phyloP scores from a whole-genome alignment of 805 yeast species.

The Hanseniaspora taiwanica region DNA sequence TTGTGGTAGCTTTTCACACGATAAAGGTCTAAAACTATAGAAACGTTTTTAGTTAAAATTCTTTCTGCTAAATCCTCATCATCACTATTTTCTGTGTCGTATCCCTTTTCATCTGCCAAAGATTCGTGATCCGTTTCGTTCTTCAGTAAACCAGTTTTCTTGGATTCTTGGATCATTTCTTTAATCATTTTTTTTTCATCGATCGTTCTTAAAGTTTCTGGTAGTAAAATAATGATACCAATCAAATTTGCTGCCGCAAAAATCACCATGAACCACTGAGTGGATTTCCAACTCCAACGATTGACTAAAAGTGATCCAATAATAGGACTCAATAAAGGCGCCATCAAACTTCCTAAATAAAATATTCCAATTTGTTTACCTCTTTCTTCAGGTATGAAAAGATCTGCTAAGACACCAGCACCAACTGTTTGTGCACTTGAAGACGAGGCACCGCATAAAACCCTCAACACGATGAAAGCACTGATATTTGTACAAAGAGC shows the following conservation, averaged over 20 bases:
- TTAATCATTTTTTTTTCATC: slow-evolving; percentile 39
- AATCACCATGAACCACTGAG: slow-evolving; percentile 74
- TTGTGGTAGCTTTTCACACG: too few species aligned
- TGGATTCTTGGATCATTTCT: slow-evolving; percentile 29
- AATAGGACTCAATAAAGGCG: slow-evolving; percentile 71
- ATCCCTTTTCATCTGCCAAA: not conserved
- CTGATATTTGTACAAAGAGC: slow-evolving; percentile 50
- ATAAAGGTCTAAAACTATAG: too few species aligned
- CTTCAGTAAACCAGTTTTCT: too few species aligned
- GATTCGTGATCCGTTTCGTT: slow-evolving; percentile 12
- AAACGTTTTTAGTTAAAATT: not conserved
- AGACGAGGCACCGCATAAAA: slow-evolving; percentile 65
- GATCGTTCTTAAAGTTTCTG: slow-evolving; percentile 60
- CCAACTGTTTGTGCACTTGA: slow-evolving; percentile 84
- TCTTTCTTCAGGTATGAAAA: slow-evolving; percentile 51
- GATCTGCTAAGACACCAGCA: slow-evolving; percentile 75
- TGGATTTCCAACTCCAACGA: slow-evolving; percentile 77
- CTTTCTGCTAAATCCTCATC: slow-evolving; percentile 1
- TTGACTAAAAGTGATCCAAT: slow-evolving; percentile 63
- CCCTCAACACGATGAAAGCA: slow-evolving; percentile 53
- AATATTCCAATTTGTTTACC: slow-evolving; percentile 72
- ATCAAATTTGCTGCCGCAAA: slow-evolving; percentile 42
- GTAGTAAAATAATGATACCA: slow-evolving; percentile 42
- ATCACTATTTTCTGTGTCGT: not conserved
- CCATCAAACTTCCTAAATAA: slow-evolving; percentile 69